These are phyloP conservation scores for Trichocladium uniseriatum DNA, from an alignment of 495 filamentous ascomycete species.

Conservation along the genomic window DNA sequence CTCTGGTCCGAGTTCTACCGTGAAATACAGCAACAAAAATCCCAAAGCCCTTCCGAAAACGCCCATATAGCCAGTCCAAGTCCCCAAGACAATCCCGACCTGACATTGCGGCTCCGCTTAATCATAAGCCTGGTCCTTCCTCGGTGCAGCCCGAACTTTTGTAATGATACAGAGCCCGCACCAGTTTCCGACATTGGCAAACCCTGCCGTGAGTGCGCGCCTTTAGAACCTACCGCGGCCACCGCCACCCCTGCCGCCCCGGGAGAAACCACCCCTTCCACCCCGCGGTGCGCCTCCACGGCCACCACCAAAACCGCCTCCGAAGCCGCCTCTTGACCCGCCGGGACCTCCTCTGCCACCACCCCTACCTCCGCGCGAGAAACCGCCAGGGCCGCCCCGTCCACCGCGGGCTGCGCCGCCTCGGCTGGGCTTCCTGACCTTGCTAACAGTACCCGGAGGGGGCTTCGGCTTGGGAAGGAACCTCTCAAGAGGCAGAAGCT, in stretches of 20 bases:
- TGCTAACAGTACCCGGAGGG: constrained; percentile 50
- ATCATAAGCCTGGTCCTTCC: constrained; percentile 5
- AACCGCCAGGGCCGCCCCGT: constrained; percentile 33
- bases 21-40: constrained; percentile 14
- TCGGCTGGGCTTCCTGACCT: constrained; percentile 48
- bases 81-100: constrained; percentile 15
- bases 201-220: background rate
- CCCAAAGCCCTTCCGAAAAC: constrained; percentile 21
- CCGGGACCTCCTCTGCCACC: constrained; percentile 35
- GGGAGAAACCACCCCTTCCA: constrained; percentile 19
- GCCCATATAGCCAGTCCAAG: constrained; percentile 23
- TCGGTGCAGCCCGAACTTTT: background rate
- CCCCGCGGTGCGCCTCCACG: constrained; percentile 13
- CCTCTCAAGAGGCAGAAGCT: constrained; percentile 86
- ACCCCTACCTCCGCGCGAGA: constrained; percentile 31
- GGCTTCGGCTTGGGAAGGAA: constrained; percentile 95
- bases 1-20: constrained; percentile 6
- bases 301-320: constrained; percentile 10
- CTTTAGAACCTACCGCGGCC: constrained; percentile 10
- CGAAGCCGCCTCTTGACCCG: constrained; percentile 22
- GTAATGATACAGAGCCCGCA: constrained; percentile 3
- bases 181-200: background rate
- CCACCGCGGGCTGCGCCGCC: constrained; percentile 34
- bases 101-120: constrained; percentile 9
- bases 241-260: constrained; percentile 8